Conservation (phyloP, 306 rosid species). For the Lagenaria siceraria region DNA sequence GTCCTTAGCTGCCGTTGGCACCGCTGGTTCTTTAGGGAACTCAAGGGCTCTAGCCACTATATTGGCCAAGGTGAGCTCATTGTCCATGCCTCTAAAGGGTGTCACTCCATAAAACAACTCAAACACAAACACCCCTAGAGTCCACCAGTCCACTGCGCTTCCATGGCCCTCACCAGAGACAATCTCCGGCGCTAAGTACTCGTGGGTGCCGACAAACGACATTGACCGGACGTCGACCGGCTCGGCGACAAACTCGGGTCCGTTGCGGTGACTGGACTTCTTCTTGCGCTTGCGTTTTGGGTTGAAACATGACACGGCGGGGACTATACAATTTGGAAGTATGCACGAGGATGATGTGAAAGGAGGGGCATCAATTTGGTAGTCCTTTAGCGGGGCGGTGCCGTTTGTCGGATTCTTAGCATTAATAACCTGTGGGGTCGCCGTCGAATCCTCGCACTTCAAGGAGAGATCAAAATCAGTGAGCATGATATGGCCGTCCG, state of each 20-base stretch:
- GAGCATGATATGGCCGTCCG: constrained; percentile 78
- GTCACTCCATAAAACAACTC: constrained; percentile 61
- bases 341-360: constrained; percentile 53
- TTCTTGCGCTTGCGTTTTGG: constrained; percentile 39
- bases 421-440: constrained; percentile 36
- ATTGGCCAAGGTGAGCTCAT: constrained; percentile 60
- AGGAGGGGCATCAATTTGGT: constrained; percentile 21
- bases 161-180: constrained; percentile 68
- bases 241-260: constrained; percentile 46
- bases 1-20: constrained; percentile 39
- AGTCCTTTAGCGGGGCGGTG: constrained; percentile 2
- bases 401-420: constrained; percentile 22
- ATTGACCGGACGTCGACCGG: constrained; percentile 55
- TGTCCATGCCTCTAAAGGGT: constrained; percentile 52
- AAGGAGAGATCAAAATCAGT: constrained; percentile 64
- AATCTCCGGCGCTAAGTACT: constrained; percentile 53
- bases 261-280: constrained; percentile 4
- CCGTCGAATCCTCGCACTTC: constrained; percentile 27
- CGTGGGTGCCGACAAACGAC: constrained; percentile 74
- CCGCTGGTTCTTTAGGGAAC: constrained; percentile 48
- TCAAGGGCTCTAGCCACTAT: constrained; percentile 70
- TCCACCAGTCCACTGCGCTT: constrained; percentile 86
- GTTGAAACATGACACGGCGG: constrained; percentile 47
- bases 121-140: constrained; percentile 44
- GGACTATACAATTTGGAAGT: constrained; percentile 51